Evolutionary conservation across 2,329 filamentous ascomycete genomes (phyloP).

Genomic region (Leptographium lundbergii): DNA sequence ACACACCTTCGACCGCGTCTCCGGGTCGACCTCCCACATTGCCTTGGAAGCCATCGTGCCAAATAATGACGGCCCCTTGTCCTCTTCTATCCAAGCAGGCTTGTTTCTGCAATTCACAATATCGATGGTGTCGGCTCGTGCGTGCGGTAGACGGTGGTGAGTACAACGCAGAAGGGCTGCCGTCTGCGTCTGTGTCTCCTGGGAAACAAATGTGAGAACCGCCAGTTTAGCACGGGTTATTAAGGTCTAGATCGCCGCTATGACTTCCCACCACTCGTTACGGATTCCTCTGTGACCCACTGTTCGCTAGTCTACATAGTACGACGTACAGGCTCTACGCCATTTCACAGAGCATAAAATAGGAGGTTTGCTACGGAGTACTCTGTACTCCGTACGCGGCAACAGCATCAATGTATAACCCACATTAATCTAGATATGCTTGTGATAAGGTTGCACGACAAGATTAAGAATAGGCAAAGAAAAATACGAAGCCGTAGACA

Average conservation of each 20-base stretch:
- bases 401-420: not conserved
- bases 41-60: conserved; percentile 52
- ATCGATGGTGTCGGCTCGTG: not conserved
- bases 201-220: conserved; percentile 3
- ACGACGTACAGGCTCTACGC: not conserved
- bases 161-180: not conserved
- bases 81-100: not conserved
- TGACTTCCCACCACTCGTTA: not conserved
- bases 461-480: conserved; percentile 11
- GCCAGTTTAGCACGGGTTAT: not conserved
- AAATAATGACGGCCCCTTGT: not conserved
- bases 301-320: not conserved
- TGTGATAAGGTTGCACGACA: not conserved
- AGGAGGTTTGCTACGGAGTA: not conserved
- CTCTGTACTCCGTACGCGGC: no score
- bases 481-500: conserved; percentile 1
- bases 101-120: not conserved
- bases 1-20: conserved; percentile 83
- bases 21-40: conserved; percentile 98
- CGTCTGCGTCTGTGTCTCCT: conserved; percentile 1
- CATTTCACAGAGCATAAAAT: not conserved
- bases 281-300: not conserved
- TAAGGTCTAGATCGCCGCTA: conserved; percentile 3
- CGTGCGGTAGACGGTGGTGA: not conserved
- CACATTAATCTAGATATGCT: not conserved